Evolutionary conservation across 106 monocot genomes (phyloP).

Genomic region (Cymbidium sinense): DNA sequence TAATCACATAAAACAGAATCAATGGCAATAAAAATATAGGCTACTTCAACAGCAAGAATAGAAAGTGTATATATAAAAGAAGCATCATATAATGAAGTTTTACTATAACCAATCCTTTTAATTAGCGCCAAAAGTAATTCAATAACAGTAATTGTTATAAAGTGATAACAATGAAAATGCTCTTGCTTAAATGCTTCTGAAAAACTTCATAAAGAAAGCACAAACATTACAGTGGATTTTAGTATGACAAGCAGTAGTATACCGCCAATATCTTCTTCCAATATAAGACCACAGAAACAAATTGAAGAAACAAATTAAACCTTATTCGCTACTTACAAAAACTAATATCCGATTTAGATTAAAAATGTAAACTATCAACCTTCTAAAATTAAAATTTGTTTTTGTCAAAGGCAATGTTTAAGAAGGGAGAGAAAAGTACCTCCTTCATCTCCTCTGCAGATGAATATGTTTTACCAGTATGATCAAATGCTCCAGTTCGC

Average conservation of each 20-base stretch:
- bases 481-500: constrained; percentile 91
- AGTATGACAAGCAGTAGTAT: not conserved
- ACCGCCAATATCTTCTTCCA: not conserved
- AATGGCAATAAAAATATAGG: not conserved
- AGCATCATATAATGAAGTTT: not conserved
- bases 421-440: constrained; percentile 23
- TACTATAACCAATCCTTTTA: not conserved
- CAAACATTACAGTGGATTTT: not conserved
- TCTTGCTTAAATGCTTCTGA: not conserved
- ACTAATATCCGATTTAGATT: not conserved
- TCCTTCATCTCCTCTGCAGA: constrained; percentile 89
- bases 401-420: not conserved
- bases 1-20: not conserved
- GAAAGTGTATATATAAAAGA: not conserved
- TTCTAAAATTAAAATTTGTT: not conserved
- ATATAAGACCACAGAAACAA: not conserved
- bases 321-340: not conserved
- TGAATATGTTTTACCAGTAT: constrained; percentile 71
- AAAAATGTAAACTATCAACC: not conserved
- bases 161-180: not conserved
- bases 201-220: not conserved
- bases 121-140: not conserved
- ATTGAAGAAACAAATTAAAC: not conserved
- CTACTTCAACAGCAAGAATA: not conserved
- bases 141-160: not conserved